Conservation (phyloP, 257 asterid genomes). For the Solanum sejunctum region DNA sequence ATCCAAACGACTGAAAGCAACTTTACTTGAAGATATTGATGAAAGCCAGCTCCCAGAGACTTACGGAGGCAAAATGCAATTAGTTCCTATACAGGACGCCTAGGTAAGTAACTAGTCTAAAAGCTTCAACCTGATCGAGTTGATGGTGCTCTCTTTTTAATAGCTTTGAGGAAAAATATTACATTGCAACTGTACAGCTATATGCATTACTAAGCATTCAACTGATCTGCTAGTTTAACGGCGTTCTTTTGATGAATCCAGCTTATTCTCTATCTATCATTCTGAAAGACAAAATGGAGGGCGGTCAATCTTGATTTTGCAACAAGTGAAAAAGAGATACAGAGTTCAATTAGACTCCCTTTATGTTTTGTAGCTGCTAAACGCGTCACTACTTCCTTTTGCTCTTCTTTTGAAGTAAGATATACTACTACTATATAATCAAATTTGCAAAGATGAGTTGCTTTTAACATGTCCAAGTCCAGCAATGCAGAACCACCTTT, state of each 20-base stretch:
- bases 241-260: not conserved
- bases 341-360: not conserved
- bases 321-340: not conserved
- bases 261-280: not conserved
- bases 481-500: not conserved
- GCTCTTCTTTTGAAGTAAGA: not conserved
- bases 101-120: not conserved
- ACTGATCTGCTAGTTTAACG: not conserved
- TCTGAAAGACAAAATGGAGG: not conserved
- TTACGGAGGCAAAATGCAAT: constrained; percentile 66
- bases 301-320: not conserved
- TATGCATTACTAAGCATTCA: not conserved
- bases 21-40: constrained; percentile 55
- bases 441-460: not conserved
- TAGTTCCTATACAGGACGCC: constrained; percentile 58
- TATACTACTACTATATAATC: not conserved
- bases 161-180: not conserved
- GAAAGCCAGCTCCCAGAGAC: constrained; percentile 69
- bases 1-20: constrained; percentile 31
- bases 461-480: not conserved
- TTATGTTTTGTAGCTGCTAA: not conserved
- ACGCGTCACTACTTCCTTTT: not conserved
- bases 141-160: not conserved
- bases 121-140: not conserved
- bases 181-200: not conserved